These are phyloP conservation scores for Ogataea pini DNA, from an alignment of 805 yeast genomes.

Conservation along the genomic window DNA sequence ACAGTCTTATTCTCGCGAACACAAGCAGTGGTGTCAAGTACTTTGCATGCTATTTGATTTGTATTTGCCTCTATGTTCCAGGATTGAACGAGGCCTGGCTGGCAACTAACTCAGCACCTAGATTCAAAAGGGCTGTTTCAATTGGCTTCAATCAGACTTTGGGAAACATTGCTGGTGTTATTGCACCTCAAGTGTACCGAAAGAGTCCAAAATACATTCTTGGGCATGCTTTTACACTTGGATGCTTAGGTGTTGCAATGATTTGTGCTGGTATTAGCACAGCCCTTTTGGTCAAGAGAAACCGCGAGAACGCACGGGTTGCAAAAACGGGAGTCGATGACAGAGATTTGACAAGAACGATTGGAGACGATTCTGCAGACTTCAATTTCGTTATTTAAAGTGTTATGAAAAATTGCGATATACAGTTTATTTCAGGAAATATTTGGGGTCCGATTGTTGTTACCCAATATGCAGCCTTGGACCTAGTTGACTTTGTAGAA, in stretches of 20 bases:
- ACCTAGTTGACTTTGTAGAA: not conserved
- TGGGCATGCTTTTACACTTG: conserved; percentile 44
- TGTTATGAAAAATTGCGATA: not conserved
- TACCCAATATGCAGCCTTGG: too few relatives aligned
- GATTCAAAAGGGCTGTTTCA: conserved; percentile 44
- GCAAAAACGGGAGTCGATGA: conserved; percentile 12
- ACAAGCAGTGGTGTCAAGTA: conserved; percentile 24
- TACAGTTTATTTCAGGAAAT: not conserved
- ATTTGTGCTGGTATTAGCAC: conserved; percentile 7
- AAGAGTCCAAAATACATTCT: conserved; percentile 38
- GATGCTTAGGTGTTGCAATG: conserved; percentile 26
- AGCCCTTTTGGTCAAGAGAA: conserved; percentile 6
- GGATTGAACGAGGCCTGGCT: conserved; percentile 46
- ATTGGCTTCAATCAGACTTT: conserved; percentile 44
- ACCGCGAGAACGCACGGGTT: conserved; percentile 10
- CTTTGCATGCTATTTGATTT: conserved; percentile 36
- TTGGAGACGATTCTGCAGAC: conserved; percentile 16
- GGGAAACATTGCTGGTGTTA: conserved; percentile 48
- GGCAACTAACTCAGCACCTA: conserved; percentile 43
- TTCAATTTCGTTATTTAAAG: conserved; percentile 12
- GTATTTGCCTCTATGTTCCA: conserved; percentile 37
- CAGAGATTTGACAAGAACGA: conserved; percentile 7
- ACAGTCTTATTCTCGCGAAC: conserved; percentile 33
- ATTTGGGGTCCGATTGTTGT: not conserved
- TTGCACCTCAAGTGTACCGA: conserved; percentile 46